Conservation (phyloP, 192 early-diverging fungal species). For the Phycomyces blakesleeanus region DNA sequence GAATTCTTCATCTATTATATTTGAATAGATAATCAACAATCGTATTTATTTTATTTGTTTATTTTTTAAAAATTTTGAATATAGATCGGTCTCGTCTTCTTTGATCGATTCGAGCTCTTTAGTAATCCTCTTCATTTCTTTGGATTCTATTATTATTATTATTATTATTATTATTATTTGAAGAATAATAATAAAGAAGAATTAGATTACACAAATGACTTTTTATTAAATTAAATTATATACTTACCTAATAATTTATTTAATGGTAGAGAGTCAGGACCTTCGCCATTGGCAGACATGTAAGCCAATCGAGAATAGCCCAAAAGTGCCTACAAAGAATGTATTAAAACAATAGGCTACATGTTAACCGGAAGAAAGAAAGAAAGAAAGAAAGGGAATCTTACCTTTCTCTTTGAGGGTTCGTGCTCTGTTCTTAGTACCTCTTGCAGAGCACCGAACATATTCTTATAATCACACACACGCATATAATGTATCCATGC, state of each 20-base stretch:
- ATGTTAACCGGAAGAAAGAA: too few species aligned
- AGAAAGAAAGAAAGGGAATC: too few species aligned
- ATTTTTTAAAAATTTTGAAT: too few species aligned
- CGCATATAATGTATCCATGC: constrained; percentile 6
- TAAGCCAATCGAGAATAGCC: background rate
- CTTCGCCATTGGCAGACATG: background rate
- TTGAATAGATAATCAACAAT: too few species aligned
- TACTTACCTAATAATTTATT: background rate
- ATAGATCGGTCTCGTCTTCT: too few species aligned
- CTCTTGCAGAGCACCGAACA: background rate
- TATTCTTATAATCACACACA: background rate
- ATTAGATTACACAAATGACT: background rate
- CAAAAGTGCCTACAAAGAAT: background rate
- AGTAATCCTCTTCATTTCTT: too few species aligned
- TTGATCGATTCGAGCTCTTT: too few species aligned
- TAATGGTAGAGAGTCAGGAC: background rate
- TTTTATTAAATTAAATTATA: background rate
- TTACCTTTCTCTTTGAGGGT: constrained; percentile 1
- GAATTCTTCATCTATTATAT: too few species aligned
- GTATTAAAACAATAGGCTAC: background rate
- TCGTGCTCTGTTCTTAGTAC: background rate
- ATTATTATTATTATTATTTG: background rate
- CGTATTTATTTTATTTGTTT: too few species aligned
- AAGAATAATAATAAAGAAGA: background rate
- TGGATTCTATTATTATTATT: too few species aligned